These are phyloP conservation scores for Teratosphaeria nubilosa DNA, from an alignment of 2,329 filamentous ascomycete genomes.

Conservation along the genomic window DNA sequence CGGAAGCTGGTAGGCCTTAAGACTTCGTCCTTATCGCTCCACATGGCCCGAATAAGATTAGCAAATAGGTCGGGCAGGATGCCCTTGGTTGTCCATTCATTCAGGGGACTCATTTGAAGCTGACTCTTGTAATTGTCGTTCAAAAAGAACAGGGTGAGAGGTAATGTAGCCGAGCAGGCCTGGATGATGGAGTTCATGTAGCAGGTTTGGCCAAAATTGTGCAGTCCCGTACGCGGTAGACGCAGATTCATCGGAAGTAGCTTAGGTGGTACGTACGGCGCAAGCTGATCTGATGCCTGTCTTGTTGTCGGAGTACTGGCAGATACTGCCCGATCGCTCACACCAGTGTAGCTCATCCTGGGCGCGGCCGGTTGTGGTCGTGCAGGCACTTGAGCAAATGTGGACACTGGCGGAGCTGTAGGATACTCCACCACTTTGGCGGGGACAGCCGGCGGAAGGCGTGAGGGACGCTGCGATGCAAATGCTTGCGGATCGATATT, in stretches of 20 bases:
- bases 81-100: slow-evolving; percentile 54
- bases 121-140: slow-evolving; percentile 50
- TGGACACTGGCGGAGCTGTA: slow-evolving; percentile 23
- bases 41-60: slow-evolving; percentile 51
- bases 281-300: slow-evolving; percentile 27
- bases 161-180: slow-evolving; percentile 62
- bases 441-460: slow-evolving; percentile 25
- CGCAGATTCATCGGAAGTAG: slow-evolving; percentile 33
- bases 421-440: slow-evolving; percentile 18
- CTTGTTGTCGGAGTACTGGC: slow-evolving; percentile 24
- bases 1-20: slow-evolving; percentile 39
- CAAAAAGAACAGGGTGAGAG: slow-evolving; percentile 53
- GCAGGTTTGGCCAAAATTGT: slow-evolving; percentile 74
- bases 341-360: slow-evolving; percentile 66
- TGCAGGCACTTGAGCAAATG: slow-evolving; percentile 42
- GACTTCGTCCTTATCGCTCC: slow-evolving; percentile 46
- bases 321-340: slow-evolving; percentile 48
- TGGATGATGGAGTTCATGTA: slow-evolving; percentile 91
- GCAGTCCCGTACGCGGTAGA: slow-evolving; percentile 60
- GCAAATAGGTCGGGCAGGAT: slow-evolving; percentile 53
- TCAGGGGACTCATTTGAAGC: slow-evolving; percentile 41
- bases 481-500: slow-evolving; percentile 49
- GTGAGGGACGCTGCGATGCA: slow-evolving; percentile 17
- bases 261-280: slow-evolving; percentile 37
- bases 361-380: slow-evolving; percentile 50